A percentile compares a stretch with the other conserved stretches of the same genome.
Evolutionary conservation across 1,139 yeast genomes (phyloP).

Genomic region (Candida albicans): DNA sequence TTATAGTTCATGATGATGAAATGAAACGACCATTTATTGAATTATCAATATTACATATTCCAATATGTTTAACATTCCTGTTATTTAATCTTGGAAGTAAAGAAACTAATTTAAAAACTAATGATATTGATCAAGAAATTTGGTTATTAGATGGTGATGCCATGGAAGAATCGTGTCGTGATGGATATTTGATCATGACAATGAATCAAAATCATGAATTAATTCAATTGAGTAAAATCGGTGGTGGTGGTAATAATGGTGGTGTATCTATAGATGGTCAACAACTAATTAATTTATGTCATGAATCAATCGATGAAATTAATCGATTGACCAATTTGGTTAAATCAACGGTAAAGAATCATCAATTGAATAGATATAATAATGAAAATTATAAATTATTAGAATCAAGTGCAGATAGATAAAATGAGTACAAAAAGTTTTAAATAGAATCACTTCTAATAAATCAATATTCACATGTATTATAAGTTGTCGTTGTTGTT

Average conservation of each 20-base stretch:
- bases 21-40: conserved; percentile 83
- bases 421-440: not conserved
- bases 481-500: too few species aligned
- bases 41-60: conserved; percentile 81
- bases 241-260: conserved; percentile 38
- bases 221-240: conserved; percentile 80
- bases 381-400: conserved; percentile 32
- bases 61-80: conserved; percentile 87
- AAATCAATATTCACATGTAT: too few species aligned
- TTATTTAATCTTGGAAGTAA: conserved; percentile 63
- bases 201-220: conserved; percentile 86
- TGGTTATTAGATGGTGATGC: conserved; percentile 74
- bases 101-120: conserved; percentile 71
- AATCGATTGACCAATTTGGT: conserved; percentile 66
- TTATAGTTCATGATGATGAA: conserved; percentile 65
- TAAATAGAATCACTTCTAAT: too few species aligned
- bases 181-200: conserved; percentile 81
- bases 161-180: conserved; percentile 74
- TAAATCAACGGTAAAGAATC: conserved; percentile 53
- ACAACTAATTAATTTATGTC: conserved; percentile 66
- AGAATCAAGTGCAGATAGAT: conserved; percentile 41
- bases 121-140: conserved; percentile 50
- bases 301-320: conserved; percentile 64
- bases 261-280: conserved; percentile 83
- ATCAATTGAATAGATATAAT: conserved; percentile 42